Conservation (phyloP, 2,329 filamentous ascomycete species). For the Akanthomyces muscarius region DNA sequence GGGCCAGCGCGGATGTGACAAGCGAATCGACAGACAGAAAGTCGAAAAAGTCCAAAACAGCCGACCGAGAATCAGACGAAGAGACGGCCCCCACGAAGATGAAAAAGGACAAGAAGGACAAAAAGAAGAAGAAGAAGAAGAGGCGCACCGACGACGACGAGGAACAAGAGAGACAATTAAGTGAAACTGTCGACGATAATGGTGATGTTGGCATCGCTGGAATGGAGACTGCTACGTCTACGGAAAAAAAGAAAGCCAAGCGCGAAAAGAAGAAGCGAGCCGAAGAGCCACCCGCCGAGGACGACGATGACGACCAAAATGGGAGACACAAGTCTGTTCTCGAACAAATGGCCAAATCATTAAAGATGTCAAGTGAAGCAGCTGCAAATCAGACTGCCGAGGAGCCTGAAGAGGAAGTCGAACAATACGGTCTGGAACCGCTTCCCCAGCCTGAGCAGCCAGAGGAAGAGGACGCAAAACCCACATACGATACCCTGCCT, state of each 20-base stretch:
- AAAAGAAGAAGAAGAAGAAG: slow-evolving; percentile 19
- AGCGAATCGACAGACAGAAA: slow-evolving; percentile 27
- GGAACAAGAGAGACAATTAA: background rate
- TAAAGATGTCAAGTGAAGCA: slow-evolving; percentile 44
- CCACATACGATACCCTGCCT: slow-evolving; percentile 75
- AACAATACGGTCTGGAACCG: slow-evolving; percentile 70
- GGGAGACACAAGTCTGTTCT: slow-evolving; percentile 48
- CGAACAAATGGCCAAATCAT: slow-evolving; percentile 52
- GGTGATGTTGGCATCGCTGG: slow-evolving; percentile 7
- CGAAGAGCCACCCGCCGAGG: slow-evolving; percentile 21
- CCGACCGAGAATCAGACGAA: slow-evolving; percentile 20
- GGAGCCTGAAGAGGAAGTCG: slow-evolving; percentile 32
- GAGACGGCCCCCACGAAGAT: slow-evolving; percentile 27
- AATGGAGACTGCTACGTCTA: background rate
- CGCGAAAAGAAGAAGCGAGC: slow-evolving; percentile 33
- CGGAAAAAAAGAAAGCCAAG: slow-evolving; percentile 21
- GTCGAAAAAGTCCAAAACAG: slow-evolving; percentile 23
- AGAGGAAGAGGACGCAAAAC: slow-evolving; percentile 51
- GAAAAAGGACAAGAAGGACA: slow-evolving; percentile 22
- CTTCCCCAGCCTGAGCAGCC: slow-evolving; percentile 72
- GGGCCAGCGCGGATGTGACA: slow-evolving; percentile 30
- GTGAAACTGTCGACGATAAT: background rate
- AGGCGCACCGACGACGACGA: background rate
- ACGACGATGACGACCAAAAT: slow-evolving; percentile 28
- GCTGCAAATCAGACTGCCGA: slow-evolving; percentile 31